phyloP scores from a whole-genome alignment of 768 basidiomycete species.

The Mycena haematopus region DNA sequence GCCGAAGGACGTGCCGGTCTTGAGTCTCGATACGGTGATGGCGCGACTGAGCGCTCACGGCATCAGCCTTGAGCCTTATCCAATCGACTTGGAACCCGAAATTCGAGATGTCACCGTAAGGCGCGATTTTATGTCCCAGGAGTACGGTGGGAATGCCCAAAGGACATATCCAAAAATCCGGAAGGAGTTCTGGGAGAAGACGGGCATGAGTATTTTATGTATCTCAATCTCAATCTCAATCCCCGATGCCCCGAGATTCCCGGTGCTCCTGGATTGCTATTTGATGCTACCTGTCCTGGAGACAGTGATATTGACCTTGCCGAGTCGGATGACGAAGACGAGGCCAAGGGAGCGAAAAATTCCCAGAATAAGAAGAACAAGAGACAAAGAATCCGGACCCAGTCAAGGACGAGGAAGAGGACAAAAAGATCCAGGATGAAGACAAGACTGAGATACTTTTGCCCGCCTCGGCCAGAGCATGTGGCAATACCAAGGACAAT shows the following conservation, averaged over 20 bases:
- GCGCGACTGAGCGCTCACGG: conserved; percentile 23
- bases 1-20: conserved; percentile 13
- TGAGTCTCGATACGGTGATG: conserved; percentile 5
- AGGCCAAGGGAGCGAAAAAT: neutral
- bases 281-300: conserved; percentile 18
- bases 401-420: too few relatives aligned
- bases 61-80: conserved; percentile 35
- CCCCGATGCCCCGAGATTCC: conserved; percentile 44
- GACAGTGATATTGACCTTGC: neutral
- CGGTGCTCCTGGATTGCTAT: conserved; percentile 43
- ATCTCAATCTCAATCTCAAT: conserved; percentile 38
- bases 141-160: conserved; percentile 44
- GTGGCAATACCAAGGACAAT: conserved; percentile 43
- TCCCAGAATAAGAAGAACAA: neutral
- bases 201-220: conserved; percentile 44
- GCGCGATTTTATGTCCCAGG: conserved; percentile 37
- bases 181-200: conserved; percentile 28
- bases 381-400: too few relatives aligned
- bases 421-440: neutral
- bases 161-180: conserved; percentile 36
- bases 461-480: conserved; percentile 21
- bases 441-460: conserved; percentile 12
- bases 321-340: too few relatives aligned
- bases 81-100: conserved; percentile 34
- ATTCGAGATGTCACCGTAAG: conserved; percentile 37